Evolutionary conservation across 192 early-diverging fungal genomes (phyloP), one percentile per base, ranked within the genome.

Genomic region (Umbelopsis vinacea): DNA sequence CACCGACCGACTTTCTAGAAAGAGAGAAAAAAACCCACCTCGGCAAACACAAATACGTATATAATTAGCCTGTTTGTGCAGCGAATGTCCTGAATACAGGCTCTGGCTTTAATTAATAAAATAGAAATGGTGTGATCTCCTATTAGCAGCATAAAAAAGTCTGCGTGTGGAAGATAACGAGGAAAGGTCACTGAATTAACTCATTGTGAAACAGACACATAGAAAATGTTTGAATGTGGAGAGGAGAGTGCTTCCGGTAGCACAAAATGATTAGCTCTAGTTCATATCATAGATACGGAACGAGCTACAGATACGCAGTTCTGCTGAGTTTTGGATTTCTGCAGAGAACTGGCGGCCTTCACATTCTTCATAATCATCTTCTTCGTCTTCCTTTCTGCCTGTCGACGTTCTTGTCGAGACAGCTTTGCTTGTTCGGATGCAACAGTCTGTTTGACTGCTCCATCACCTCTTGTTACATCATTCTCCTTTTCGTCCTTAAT

Each of bases 241-340:
- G 40, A 43, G 6, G 40, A 12, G n/a, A 11, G 40, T 12, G 40
- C 40, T 43, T 43, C 40, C 40, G 40, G 29, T 37, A 19, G 57
- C 57, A 63, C 29, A 37, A 29, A n/a, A 37, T 19, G 33, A 19
- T 37, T 33, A 35, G 26, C 57, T 37, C 33, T 63, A 19, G 15
- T 26, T 63, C 33, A 63, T 26, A 63, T 37, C 57, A 63, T 35
- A 10, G 57, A 8, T 2, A 63, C 26, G 29, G 57, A 63, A 29
- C 57, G 57, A 63, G 57, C 57, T 7, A 35, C 57, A 19, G 57
- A 63, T 17, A 37, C 57, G 35, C 57, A 63, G 17, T 63, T 63
- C 2, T 63, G 57, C 26, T 63, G 53, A 24, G 53, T 4, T 54
- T 54, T 54, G 22, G 23, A 22, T 54, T 24, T 54, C 53, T 54